These are phyloP conservation scores for Auriculariales sp. DNA, from an alignment of 768 basidiomycete genomes.

Conservation along the genomic window DNA sequence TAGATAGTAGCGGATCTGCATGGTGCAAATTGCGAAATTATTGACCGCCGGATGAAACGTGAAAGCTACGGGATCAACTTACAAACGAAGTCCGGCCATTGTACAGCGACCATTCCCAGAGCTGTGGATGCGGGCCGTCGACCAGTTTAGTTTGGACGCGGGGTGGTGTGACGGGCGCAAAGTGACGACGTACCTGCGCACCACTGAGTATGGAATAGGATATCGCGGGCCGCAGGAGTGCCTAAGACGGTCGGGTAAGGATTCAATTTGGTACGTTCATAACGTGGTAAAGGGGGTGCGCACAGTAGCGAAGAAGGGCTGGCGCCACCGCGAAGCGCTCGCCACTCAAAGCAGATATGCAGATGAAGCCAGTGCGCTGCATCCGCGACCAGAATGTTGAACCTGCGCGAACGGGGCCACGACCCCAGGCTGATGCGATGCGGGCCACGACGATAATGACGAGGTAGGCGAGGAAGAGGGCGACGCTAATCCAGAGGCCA, in stretches of 20 bases:
- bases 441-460: conserved; percentile 66
- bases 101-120: conserved; percentile 83
- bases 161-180: background rate
- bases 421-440: conserved; percentile 70
- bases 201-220: conserved; percentile 91
- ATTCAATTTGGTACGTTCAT: conserved; percentile 7
- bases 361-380: conserved; percentile 74
- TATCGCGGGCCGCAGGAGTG: conserved; percentile 83
- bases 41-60: background rate
- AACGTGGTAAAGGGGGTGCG: conserved; percentile 17
- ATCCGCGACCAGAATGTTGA: conserved; percentile 43
- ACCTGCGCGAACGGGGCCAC: conserved; percentile 22
- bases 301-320: conserved; percentile 80
- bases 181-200: conserved; percentile 28
- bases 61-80: conserved; percentile 16
- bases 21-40: background rate
- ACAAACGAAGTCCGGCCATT: conserved; percentile 92
- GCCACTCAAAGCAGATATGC: conserved; percentile 87
- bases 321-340: conserved; percentile 75
- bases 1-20: conserved; percentile 77
- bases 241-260: conserved; percentile 27
- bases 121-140: conserved; percentile 17
- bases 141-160: background rate
- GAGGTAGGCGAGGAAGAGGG: conserved; percentile 70
- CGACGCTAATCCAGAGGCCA: conserved; percentile 63